Base-by-base conservation (phyloP, 2,329 filamentous ascomycete genomes). In the Colletotrichum sp. region DNA sequence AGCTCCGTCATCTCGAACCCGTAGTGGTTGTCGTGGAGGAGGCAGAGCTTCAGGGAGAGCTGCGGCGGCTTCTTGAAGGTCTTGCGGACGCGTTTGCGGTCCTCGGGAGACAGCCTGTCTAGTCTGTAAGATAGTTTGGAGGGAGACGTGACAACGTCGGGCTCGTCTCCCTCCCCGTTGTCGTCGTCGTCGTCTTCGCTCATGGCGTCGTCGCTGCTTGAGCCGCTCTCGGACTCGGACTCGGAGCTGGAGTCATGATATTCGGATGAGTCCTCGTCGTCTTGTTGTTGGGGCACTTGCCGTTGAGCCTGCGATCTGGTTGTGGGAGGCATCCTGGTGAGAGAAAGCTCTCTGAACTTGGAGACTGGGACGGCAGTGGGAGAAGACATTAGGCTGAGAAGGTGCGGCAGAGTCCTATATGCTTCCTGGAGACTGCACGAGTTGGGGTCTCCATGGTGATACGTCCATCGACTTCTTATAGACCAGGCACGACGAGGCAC, bases 1-100 rank as follows among this genome's bases (percentile, higher is more conserved):
- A 88, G 82, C 80, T 92, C 90, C 6, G 88, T 89, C 83, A 92
- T 87, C 79, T 91, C 87, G 75, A 92, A 92, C 64, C 90, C 88
- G 72, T 89, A 91, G 24, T 89, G 88, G 75, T 88, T 80, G 28
- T 87, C 85, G 59, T 87, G 85, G 55, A 86, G 84, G 26, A 87
- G 86, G 75, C 89, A 91, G 71, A 86, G 86, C 78, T 90, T 87
- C 8, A 92, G 81, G 0, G 86, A 83, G 74, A 92, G 87, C 74
- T 85, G 85, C 4, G 89, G 88, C 0, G 89, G 86, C 13, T 89
- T 86, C 36, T 83, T 83, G 76, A 90, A 88, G 28, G 87, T 83
- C 64, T 88, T 86, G 18, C 87, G 84, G 10, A 90, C 84, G 4
- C 82, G 79, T 8, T 83, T 79, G 67, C 85, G 85, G 0, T 84